Evolutionary conservation across 306 rosid genomes (phyloP).

Genomic region (Dryas octopetala): DNA sequence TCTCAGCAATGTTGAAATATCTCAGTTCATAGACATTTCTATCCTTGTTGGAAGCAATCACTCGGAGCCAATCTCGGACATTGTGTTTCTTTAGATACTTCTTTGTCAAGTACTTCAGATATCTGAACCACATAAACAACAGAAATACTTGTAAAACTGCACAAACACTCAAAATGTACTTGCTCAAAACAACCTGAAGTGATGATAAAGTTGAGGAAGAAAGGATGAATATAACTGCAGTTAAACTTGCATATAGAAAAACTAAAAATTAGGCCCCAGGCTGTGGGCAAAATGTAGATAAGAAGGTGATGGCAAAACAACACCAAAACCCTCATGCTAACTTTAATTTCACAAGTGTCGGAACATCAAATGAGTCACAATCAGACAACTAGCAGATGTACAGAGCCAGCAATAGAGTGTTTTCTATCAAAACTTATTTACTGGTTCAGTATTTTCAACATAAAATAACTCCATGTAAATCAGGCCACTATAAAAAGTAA

Average conservation of each 20-base stretch:
- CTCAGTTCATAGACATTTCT: conserved; percentile 55
- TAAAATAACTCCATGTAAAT: background rate
- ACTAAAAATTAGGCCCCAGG: no score
- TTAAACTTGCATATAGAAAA: background rate
- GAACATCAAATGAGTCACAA: background rate
- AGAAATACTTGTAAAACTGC: background rate
- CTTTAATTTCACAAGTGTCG: background rate
- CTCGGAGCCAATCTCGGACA: conserved; percentile 65
- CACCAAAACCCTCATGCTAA: background rate
- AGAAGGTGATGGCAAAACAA: background rate
- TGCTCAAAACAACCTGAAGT: background rate
- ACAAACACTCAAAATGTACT: background rate
- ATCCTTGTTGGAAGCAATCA: conserved; percentile 61
- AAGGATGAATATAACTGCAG: no score
- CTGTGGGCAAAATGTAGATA: background rate
- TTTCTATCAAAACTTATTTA: background rate
- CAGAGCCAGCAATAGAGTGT: background rate
- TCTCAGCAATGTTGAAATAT: conserved; percentile 67
- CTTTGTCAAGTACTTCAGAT: conserved; percentile 56
- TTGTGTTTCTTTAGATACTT: conserved; percentile 62
- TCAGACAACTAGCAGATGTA: background rate
- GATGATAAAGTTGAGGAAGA: background rate
- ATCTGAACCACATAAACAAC: conserved; percentile 31
- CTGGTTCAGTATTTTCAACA: background rate
- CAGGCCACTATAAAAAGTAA: background rate